Evolutionary conservation across 2,329 filamentous ascomycete genomes (phyloP).

Genomic region (Talaromyces islandicus): DNA sequence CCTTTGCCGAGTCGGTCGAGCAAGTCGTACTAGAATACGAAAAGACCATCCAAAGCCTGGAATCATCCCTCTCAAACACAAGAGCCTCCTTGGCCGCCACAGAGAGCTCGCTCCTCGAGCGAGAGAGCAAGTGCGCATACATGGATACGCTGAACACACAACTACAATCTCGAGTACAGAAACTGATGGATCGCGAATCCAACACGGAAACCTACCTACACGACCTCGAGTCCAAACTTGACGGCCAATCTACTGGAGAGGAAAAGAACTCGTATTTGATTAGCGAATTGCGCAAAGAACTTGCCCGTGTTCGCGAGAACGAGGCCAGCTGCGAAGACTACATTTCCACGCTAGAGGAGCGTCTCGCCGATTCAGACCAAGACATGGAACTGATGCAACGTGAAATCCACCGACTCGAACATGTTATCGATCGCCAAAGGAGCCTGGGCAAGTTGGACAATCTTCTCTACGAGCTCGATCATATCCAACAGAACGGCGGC

Average conservation of each 20-base stretch:
- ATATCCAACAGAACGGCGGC: conserved; percentile 55
- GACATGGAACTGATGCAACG: conserved; percentile 96
- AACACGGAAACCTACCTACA: conserved; percentile 91
- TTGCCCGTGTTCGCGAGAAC: conserved; percentile 79
- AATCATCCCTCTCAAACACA: conserved; percentile 85
- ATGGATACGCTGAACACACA: conserved; percentile 88
- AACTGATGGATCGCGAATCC: conserved; percentile 82
- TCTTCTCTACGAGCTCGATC: conserved; percentile 80
- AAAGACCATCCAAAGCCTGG: conserved; percentile 92
- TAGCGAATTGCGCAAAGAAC: conserved; percentile 82
- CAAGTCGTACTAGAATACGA: conserved; percentile 96
- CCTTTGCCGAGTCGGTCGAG: conserved; percentile 91
- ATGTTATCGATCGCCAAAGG: conserved; percentile 89
- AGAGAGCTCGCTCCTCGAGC: conserved; percentile 83
- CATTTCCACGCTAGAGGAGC: conserved; percentile 92
- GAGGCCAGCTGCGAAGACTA: conserved; percentile 91
- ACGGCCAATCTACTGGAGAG: conserved; percentile 83
- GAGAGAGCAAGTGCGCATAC: conserved; percentile 89
- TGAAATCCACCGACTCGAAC: conserved; percentile 87
- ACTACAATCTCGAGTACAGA: conserved; percentile 83
- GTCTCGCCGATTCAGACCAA: conserved; percentile 90
- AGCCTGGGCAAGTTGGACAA: conserved; percentile 93
- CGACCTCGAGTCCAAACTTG: conserved; percentile 83
- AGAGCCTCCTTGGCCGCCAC: conserved; percentile 74
- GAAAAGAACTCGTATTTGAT: conserved; percentile 87